Evolutionary conservation across 2,329 filamentous ascomycete genomes (phyloP).

Genomic region (Xylariales sp.): DNA sequence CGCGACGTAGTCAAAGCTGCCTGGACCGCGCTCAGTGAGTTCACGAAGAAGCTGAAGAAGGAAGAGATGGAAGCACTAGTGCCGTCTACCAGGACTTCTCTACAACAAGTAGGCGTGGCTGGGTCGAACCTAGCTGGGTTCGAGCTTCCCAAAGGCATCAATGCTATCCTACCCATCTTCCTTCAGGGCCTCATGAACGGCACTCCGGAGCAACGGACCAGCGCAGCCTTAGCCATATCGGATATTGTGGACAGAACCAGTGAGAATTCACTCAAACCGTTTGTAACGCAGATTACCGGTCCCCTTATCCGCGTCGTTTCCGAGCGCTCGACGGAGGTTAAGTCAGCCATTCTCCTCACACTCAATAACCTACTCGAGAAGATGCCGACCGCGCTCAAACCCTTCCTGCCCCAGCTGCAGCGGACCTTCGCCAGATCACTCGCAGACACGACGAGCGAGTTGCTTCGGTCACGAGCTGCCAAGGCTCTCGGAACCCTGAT

Average conservation of each 20-base stretch:
- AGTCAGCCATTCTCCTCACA: conserved; percentile 91
- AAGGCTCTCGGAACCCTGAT: conserved; percentile 96
- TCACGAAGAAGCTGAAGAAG: conserved; percentile 91
- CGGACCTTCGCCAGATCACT: conserved; percentile 96
- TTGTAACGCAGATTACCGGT: conserved; percentile 97
- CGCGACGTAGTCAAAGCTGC: conserved; percentile 85
- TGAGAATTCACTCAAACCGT: conserved; percentile 87
- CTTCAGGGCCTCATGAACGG: conserved; percentile 98
- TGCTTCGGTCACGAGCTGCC: conserved; percentile 86
- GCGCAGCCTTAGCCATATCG: conserved; percentile 91
- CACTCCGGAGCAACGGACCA: conserved; percentile 88
- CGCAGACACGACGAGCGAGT: conserved; percentile 90
- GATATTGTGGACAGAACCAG: conserved; percentile 95
- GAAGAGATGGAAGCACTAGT: conserved; percentile 98
- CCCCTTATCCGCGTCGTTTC: conserved; percentile 98
- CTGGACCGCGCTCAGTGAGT: conserved; percentile 86
- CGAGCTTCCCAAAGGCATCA: conserved; percentile 94
- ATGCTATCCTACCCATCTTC: conserved; percentile 95
- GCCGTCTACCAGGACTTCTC: conserved; percentile 83
- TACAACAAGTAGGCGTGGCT: conserved; percentile 88
- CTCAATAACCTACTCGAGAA: conserved; percentile 96
- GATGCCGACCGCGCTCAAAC: conserved; percentile 94
- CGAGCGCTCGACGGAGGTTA: conserved; percentile 94
- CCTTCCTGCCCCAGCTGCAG: conserved; percentile 95
- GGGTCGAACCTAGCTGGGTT: conserved; percentile 90